Conservation (phyloP, 139 green algal species). For the Chlorella sp. region DNA sequence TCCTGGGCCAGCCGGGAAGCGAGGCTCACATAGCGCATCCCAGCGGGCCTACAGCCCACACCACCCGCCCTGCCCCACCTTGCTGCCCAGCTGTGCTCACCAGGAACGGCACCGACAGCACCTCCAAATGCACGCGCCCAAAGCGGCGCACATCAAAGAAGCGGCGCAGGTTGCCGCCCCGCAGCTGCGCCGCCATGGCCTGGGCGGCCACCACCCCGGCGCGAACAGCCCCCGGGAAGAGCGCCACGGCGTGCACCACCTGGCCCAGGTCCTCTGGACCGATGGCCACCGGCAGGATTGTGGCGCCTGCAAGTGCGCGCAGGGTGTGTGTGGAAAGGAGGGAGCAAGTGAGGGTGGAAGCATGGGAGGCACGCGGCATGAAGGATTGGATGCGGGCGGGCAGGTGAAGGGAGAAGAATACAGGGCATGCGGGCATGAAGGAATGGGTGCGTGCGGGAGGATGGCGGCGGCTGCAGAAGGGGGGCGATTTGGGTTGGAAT, state of each 20-base stretch:
- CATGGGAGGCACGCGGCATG: too few species aligned
- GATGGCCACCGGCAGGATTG: slow-evolving; percentile 2
- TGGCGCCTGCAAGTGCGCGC: slow-evolving; percentile 3
- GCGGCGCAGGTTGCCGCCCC: background rate
- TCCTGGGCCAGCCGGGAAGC: too few species aligned
- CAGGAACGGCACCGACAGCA: background rate
- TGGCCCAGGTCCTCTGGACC: slow-evolving; percentile 1
- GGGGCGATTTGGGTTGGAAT: too few species aligned
- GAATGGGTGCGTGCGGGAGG: too few species aligned
- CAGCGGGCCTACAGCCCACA: too few species aligned
- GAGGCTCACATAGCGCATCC: too few species aligned
- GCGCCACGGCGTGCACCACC: slow-evolving; percentile 6
- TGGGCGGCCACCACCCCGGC: background rate
- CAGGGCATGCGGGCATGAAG: too few species aligned
- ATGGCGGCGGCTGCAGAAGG: too few species aligned
- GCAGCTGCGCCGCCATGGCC: slow-evolving; percentile 12
- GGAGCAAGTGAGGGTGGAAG: background rate
- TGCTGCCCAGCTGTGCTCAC: background rate
- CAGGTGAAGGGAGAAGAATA: too few species aligned
- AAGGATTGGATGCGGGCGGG: too few species aligned
- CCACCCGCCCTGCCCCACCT: too few species aligned
- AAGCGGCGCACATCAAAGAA: slow-evolving; percentile 11
- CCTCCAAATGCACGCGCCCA: slow-evolving; percentile 10
- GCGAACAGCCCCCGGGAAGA: background rate
- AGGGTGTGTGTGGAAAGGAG: background rate